phyloP scores from a whole-genome alignment of 164 flowering plant genomes.

The grape (Vitis vinifera) region DNA sequence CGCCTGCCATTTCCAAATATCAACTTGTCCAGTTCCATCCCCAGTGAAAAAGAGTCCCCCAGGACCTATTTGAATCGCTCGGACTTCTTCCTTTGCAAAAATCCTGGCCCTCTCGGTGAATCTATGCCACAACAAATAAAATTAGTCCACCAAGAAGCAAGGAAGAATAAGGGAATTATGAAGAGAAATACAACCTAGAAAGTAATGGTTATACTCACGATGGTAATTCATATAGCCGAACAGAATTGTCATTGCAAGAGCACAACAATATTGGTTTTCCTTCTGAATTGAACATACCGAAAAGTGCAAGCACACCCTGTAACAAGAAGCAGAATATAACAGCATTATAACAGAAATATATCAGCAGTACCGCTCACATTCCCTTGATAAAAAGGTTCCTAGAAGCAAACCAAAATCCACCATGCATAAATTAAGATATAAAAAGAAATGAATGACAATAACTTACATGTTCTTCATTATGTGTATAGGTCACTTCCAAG shows the following conservation, averaged over 20 bases:
- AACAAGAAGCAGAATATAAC: background rate
- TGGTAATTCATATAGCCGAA: conserved; percentile 58
- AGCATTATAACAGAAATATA: no score
- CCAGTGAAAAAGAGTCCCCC: conserved; percentile 15
- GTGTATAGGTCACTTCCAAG: no score
- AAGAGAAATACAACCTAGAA: no score
- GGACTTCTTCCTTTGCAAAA: conserved; percentile 32
- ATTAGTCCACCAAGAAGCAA: background rate
- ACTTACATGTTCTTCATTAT: no score
- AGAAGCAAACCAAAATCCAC: no score
- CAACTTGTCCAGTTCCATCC: no score
- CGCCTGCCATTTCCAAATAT: no score
- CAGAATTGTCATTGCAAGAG: conserved; percentile 49
- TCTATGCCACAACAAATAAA: conserved; percentile 8
- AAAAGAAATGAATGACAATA: no score
- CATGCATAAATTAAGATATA: no score
- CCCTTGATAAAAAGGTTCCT: no score
- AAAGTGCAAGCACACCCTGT: conserved; percentile 47
- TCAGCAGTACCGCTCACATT: no score
- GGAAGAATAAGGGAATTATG: background rate
- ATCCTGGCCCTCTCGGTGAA: conserved; percentile 44
- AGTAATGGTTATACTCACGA: conserved; percentile 24
- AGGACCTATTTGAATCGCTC: conserved; percentile 23
- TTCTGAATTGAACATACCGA: conserved; percentile 52
- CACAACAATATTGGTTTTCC: conserved; percentile 53